Conservation (phyloP, 2,329 filamentous ascomycete species). For the Aspergillus aculeatus region DNA sequence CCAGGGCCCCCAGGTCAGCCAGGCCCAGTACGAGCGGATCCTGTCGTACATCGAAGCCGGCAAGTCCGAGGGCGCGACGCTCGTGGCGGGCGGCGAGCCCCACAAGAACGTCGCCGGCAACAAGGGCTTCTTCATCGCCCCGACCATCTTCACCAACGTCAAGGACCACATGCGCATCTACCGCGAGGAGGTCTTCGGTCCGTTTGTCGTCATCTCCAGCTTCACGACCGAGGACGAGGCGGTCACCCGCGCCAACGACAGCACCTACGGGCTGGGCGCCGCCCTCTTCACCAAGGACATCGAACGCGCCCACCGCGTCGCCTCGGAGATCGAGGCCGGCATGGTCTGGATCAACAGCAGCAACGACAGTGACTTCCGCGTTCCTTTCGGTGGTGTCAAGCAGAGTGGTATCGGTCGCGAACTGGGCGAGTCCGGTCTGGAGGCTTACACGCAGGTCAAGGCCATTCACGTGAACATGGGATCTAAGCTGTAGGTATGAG, state of each 20-base stretch:
- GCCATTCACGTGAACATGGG: conserved; percentile 49
- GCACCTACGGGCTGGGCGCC: conserved; percentile 36
- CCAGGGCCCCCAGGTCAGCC: conserved; percentile 39
- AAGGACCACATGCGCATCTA: conserved; percentile 59
- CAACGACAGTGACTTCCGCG: conserved; percentile 47
- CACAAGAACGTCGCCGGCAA: conserved; percentile 54
- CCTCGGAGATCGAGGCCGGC: conserved; percentile 60
- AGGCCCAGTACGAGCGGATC: conserved; percentile 50
- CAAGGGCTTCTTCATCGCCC: conserved; percentile 65
- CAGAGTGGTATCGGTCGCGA: conserved; percentile 63
- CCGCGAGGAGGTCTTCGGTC: conserved; percentile 63
- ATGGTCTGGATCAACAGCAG: conserved; percentile 70
- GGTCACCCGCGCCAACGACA: conserved; percentile 58
- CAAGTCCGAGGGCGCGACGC: conserved; percentile 67
- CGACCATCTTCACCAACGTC: conserved; percentile 59
- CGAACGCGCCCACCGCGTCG: conserved; percentile 58
- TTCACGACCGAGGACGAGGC: conserved; percentile 63
- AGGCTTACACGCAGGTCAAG: conserved; percentile 63
- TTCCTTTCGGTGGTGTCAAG: conserved; percentile 64
- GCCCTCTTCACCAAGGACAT: conserved; percentile 55
- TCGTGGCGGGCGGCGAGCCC: conserved; percentile 61
- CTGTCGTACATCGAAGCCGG: conserved; percentile 68
- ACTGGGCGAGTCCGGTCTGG: conserved; percentile 59
- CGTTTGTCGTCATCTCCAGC: conserved; percentile 57
- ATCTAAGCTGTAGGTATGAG: conserved; percentile 33